Percentiles rank a stretch among this genome's conserved stretches.
These are phyloP conservation scores for Lycium barbarum DNA, from an alignment of 257 asterid species.

Conservation along the genomic window DNA sequence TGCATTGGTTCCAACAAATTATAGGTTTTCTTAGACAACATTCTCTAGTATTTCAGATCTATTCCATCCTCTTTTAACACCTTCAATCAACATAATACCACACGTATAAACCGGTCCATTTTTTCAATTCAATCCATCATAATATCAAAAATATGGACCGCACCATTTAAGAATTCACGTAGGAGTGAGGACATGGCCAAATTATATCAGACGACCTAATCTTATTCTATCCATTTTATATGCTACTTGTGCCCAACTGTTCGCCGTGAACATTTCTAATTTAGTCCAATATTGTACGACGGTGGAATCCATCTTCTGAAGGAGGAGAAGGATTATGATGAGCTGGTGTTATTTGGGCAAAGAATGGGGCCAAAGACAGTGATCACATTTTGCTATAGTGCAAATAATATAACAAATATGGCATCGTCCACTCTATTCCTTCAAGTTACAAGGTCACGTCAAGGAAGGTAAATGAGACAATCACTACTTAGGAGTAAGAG, in stretches of 20 bases:
- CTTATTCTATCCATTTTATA: background rate
- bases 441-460: background rate
- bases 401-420: background rate
- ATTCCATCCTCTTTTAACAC: background rate
- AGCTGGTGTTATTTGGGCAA: slow-evolving; percentile 3
- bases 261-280: background rate
- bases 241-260: slow-evolving; percentile 18
- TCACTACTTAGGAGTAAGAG: background rate
- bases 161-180: background rate
- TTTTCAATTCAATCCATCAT: no score
- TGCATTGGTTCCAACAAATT: background rate
- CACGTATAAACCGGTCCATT: no score
- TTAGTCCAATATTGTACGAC: background rate
- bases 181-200: background rate
- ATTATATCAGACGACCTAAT: background rate
- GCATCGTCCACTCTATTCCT: background rate
- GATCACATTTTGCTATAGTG: background rate
- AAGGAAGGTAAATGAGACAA: no score
- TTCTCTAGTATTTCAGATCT: background rate
- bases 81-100: background rate
- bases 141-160: background rate
- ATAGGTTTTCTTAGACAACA: background rate
- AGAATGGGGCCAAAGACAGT: background rate
- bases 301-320: background rate
- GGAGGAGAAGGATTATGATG: background rate